phyloP scores from a whole-genome alignment of 1,284 basidiomycete species.

The Peniophora sp. region DNA sequence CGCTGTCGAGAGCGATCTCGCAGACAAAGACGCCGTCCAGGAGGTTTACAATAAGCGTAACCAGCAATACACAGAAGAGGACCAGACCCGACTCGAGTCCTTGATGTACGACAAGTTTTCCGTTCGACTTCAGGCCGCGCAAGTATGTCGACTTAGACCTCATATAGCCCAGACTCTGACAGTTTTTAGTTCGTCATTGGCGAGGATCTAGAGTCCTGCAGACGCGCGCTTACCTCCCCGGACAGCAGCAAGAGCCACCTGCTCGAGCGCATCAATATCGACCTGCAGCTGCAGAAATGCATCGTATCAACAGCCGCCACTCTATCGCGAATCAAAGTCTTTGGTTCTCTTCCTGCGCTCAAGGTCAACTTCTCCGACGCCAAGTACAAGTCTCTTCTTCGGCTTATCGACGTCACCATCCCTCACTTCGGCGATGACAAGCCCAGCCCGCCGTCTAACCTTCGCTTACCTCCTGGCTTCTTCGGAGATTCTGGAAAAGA shows the following conservation, averaged over 20 bases:
- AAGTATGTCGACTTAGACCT: slow-evolving; percentile 43
- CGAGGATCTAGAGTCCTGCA: slow-evolving; percentile 76
- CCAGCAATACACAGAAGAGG: slow-evolving; percentile 83
- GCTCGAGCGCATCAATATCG: slow-evolving; percentile 89
- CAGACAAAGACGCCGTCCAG: slow-evolving; percentile 75
- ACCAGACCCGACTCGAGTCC: slow-evolving; percentile 83
- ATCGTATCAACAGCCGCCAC: slow-evolving; percentile 86
- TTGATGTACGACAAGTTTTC: slow-evolving; percentile 96
- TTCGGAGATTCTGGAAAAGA: slow-evolving; percentile 46
- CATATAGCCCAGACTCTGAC: slow-evolving; percentile 2
- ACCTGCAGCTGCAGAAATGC: slow-evolving; percentile 88
- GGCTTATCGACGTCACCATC: slow-evolving; percentile 86
- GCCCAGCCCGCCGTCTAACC: slow-evolving; percentile 33
- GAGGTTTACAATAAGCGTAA: slow-evolving; percentile 83
- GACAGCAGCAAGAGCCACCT: slow-evolving; percentile 66
- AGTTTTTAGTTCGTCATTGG: slow-evolving; percentile 82
- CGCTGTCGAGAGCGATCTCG: slow-evolving; percentile 85
- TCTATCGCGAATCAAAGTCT: slow-evolving; percentile 87
- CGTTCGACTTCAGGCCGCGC: slow-evolving; percentile 83
- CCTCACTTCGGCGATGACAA: slow-evolving; percentile 71
- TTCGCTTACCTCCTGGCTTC: slow-evolving; percentile 36
- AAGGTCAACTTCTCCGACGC: slow-evolving; percentile 93
- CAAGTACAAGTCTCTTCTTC: slow-evolving; percentile 95
- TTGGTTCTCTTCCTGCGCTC: slow-evolving; percentile 84
- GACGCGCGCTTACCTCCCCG: slow-evolving; percentile 63